phyloP scores from a whole-genome alignment of 2,329 filamentous ascomycete species.

The Cryphonectria parasitica region DNA sequence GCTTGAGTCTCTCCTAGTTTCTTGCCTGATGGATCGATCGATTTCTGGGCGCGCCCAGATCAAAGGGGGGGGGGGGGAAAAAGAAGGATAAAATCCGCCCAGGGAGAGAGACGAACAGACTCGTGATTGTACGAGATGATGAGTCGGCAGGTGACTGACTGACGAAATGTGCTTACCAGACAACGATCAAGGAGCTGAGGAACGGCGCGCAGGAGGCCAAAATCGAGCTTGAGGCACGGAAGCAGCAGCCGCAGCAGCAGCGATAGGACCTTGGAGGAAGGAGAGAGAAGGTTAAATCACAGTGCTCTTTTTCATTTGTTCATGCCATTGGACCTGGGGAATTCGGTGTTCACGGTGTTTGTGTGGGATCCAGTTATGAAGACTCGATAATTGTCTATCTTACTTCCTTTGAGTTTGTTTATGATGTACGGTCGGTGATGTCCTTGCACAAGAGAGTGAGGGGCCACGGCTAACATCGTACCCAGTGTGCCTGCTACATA shows the following conservation, averaged over 20 bases:
- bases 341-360: neutral
- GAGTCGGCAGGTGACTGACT: neutral
- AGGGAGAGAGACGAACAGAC: neutral
- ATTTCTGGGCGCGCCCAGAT: neutral
- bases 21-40: neutral
- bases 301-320: neutral
- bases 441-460: neutral
- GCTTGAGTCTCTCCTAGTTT: slow-evolving; percentile 38
- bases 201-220: slow-evolving; percentile 58
- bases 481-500: neutral
- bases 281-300: neutral
- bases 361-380: neutral
- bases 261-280: neutral
- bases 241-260: slow-evolving; percentile 32
- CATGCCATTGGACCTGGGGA: neutral
- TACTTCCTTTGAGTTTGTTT: neutral
- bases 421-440: neutral
- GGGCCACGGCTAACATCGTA: neutral
- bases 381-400: neutral
- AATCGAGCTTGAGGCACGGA: slow-evolving; percentile 42
- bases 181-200: slow-evolving; percentile 63
- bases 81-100: neutral
- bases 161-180: slow-evolving; percentile 41
- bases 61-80: too few relatives aligned
- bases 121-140: neutral